Base-by-base conservation (phyloP, 306 rosid species). In the Cucurbita ficifolia region DNA sequence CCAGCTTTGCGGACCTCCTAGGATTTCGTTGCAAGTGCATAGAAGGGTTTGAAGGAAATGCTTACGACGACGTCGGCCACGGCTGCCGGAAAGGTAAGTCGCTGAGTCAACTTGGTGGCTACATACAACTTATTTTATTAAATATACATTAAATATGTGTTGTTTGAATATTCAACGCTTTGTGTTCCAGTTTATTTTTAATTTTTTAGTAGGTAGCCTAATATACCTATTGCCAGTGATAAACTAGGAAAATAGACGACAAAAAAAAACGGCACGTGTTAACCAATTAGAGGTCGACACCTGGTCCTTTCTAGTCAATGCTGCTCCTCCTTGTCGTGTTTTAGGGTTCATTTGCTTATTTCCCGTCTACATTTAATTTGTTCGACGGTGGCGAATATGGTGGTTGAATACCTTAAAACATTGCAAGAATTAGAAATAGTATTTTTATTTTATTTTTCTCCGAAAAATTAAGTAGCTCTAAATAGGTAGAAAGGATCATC, bases 71-170 rank as follows among this genome's bases (percentile, higher is more conserved):
- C 1, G 13, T 4, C 19, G 97, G 87, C 2, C 6, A 6, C 22
- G 97, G 92, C 68, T 91, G 97, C 88, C 83, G 78, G 83, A 86
- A 57, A 87, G 88, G 97, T 91, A 8, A 86, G 92, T 85, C 82
- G 43, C 45, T 72, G 24, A 72, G 62, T 52, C 51, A 72, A 72
- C 48, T 71, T 49, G 42, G 75, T 39, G n/a, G 29, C 60, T 29
- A 4, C 29, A 70, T 70, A 48, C 14, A 56, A 64, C 57, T 61
- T n/a, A 64, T 74, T 61, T 13, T 16, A 48, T 56, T 45, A 43
- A 43, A 19, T 24, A 16, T 55, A 29, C 1, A 17, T 49, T 46
- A 29, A 19, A 21, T 43, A 18, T 65, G 75, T 53, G 52, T 42
- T 35, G 33, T 40, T 75, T 60, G 48, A 61, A 16, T 35, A 60